Conservation (phyloP, 371 early-diverging fungal genomes). For the Coemansia sp. region DNA sequence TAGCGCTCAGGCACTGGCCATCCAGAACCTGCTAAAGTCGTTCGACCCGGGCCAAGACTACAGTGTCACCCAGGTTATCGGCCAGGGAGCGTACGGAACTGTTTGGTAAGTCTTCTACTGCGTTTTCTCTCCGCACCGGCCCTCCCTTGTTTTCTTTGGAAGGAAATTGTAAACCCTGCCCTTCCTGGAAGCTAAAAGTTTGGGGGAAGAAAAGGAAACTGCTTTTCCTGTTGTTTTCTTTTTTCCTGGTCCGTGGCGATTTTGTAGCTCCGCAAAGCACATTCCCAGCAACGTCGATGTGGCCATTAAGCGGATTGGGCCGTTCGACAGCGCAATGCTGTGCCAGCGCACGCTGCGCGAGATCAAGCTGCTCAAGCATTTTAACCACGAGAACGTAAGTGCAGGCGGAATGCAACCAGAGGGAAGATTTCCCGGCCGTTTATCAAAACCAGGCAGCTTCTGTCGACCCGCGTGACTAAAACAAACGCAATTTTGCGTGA, state of each 20-base stretch:
- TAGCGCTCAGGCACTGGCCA: conserved; percentile 42
- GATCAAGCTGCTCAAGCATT: conserved; percentile 82
- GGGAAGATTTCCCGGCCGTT: too few species aligned
- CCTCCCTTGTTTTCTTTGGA: not conserved
- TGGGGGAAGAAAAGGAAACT: conserved; percentile 2
- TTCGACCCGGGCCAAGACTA: conserved; percentile 52
- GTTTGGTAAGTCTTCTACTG: conserved; percentile 45
- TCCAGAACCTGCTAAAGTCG: conserved; percentile 48
- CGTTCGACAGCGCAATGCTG: conserved; percentile 79
- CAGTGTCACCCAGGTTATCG: conserved; percentile 46
- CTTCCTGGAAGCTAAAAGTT: too few species aligned
- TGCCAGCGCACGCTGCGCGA: conserved; percentile 87
- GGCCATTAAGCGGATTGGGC: conserved; percentile 87
- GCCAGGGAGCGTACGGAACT: conserved; percentile 54
- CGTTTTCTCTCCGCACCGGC: not conserved
- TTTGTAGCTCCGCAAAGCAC: conserved; percentile 74
- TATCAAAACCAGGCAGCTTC: not conserved
- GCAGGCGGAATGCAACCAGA: not conserved
- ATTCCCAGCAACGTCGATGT: conserved; percentile 77
- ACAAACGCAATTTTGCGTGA: not conserved
- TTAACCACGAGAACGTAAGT: conserved; percentile 77
- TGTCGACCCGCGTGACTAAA: not conserved
- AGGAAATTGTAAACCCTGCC: not conserved
- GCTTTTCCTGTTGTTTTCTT: conserved; percentile 1
- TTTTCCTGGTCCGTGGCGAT: not conserved